phyloP scores from a whole-genome alignment of 805 yeast genomes.

The Candida pini region DNA sequence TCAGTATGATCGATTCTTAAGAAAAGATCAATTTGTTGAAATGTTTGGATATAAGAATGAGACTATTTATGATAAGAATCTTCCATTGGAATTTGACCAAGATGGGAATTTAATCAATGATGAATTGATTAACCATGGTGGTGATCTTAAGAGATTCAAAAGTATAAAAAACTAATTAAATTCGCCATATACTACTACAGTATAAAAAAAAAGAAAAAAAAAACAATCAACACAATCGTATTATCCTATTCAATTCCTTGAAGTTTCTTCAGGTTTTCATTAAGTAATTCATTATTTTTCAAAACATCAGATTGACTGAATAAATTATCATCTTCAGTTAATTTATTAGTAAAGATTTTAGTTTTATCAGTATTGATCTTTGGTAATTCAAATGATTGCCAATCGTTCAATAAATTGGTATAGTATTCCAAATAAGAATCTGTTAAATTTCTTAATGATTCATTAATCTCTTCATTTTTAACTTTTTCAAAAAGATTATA shows the following conservation, averaged over 20 bases:
- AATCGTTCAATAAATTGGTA: slow-evolving; percentile 57
- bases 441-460: slow-evolving; percentile 65
- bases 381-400: slow-evolving; percentile 41
- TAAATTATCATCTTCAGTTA: slow-evolving; percentile 19
- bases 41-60: slow-evolving; percentile 42
- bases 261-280: slow-evolving; percentile 17
- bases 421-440: slow-evolving; percentile 73
- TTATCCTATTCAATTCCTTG: neutral
- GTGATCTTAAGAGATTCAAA: slow-evolving; percentile 4
- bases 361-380: slow-evolving; percentile 1
- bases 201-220: neutral
- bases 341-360: slow-evolving; percentile 11
- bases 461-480: slow-evolving; percentile 71
- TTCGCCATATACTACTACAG: neutral
- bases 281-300: slow-evolving; percentile 22
- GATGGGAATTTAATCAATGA: slow-evolving; percentile 10
- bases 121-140: too few relatives aligned
- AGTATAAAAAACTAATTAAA: neutral
- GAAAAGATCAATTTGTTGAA: slow-evolving; percentile 41
- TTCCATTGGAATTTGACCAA: slow-evolving; percentile 20
- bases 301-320: slow-evolving; percentile 23
- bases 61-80: slow-evolving; percentile 19
- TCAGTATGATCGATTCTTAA: slow-evolving; percentile 49
- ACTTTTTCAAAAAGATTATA: slow-evolving; percentile 70
- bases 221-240: too few relatives aligned